Conservation (phyloP, 2,329 filamentous ascomycete species). For the Colletotrichum lini region DNA sequence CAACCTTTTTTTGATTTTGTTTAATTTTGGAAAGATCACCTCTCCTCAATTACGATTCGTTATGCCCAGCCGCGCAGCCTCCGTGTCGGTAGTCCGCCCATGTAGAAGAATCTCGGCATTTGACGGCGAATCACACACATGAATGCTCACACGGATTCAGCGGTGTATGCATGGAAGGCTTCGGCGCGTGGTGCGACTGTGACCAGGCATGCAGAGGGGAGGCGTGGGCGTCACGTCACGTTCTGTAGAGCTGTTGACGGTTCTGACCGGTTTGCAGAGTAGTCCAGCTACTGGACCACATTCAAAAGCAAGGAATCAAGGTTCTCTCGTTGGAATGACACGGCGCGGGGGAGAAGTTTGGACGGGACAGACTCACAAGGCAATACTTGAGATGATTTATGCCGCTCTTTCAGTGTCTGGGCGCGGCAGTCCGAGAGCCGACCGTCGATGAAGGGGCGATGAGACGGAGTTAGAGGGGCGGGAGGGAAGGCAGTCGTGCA, state of each 20-base stretch:
- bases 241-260: too few species aligned
- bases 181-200: neutral
- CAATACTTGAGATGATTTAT: constrained; percentile 29
- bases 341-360: neutral
- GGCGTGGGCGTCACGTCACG: neutral
- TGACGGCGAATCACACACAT: neutral
- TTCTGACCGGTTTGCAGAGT: neutral
- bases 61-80: constrained; percentile 11
- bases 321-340: neutral
- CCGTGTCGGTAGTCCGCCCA: neutral
- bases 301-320: constrained; percentile 4
- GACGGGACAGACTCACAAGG: neutral
- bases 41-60: constrained; percentile 6
- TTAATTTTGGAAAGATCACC: constrained; percentile 15
- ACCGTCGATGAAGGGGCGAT: neutral
- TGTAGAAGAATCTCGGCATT: neutral
- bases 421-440: constrained; percentile 17
- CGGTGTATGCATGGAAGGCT: neutral
- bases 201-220: neutral
- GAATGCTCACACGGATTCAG: neutral
- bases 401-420: neutral
- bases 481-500: constrained; percentile 17
- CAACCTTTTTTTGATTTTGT: too few species aligned
- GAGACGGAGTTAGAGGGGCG: neutral
- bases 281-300: neutral